Evolutionary conservation across 2,329 filamentous ascomycete species (phyloP).

Genomic region (Coniochaeta sp.): DNA sequence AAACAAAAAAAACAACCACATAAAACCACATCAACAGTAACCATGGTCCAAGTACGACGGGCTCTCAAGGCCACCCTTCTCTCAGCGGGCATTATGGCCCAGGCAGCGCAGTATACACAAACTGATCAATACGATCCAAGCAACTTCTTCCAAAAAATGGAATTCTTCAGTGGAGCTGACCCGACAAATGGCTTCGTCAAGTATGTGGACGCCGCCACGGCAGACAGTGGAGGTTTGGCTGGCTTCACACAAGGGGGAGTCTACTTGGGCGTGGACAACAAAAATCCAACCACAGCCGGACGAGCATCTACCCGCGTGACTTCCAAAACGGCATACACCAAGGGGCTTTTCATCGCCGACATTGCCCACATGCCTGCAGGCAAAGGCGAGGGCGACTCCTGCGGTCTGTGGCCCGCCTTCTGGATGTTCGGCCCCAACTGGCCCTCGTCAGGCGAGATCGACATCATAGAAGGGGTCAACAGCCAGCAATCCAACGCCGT

Average conservation of each 20-base stretch:
- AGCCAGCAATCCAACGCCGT: constrained; percentile 49
- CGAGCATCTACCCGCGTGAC: constrained; percentile 64
- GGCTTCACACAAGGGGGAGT: constrained; percentile 46
- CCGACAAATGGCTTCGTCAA: constrained; percentile 70
- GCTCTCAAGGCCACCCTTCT: neutral
- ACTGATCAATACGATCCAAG: constrained; percentile 38
- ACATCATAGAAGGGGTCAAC: constrained; percentile 76
- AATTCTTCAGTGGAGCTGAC: constrained; percentile 51
- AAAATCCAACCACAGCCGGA: constrained; percentile 48
- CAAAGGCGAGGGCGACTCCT: constrained; percentile 27
- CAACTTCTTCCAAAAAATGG: constrained; percentile 51
- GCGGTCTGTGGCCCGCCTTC: constrained; percentile 72
- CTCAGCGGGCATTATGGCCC: constrained; percentile 8
- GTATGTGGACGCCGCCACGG: constrained; percentile 55
- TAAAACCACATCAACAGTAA: neutral
- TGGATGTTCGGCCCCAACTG: constrained; percentile 62
- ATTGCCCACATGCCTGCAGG: constrained; percentile 69
- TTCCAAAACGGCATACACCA: constrained; percentile 58
- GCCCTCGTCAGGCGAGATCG: constrained; percentile 67
- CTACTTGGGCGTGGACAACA: constrained; percentile 64
- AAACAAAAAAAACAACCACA: neutral
- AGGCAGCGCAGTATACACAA: constrained; percentile 35
- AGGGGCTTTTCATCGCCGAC: constrained; percentile 66
- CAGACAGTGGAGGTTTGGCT: constrained; percentile 51
- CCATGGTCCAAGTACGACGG: neutral